phyloP scores from a whole-genome alignment of 371 early-diverging fungal species.

The Syncephalis fuscata region DNA sequence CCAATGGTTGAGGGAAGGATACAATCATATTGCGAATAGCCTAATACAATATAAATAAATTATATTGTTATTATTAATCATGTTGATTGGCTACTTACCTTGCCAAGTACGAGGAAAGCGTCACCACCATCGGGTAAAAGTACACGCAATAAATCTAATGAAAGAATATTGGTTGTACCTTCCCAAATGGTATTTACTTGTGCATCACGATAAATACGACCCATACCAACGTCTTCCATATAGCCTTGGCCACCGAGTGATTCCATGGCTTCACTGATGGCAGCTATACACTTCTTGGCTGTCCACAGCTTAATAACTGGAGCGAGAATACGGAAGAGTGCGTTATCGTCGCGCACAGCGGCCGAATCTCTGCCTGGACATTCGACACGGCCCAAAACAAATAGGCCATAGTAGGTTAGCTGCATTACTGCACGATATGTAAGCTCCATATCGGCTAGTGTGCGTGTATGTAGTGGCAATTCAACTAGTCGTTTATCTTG shows the following conservation, averaged over 20 bases:
- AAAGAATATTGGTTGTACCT: slow-evolving; percentile 47
- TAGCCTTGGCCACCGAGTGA: slow-evolving; percentile 52
- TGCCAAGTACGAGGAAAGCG: slow-evolving; percentile 7
- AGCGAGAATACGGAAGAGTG: slow-evolving; percentile 37
- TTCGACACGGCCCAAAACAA: slow-evolving; percentile 35
- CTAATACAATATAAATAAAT: not conserved
- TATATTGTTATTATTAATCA: no score
- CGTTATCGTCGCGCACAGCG: slow-evolving; percentile 9
- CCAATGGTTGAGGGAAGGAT: not conserved
- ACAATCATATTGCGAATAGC: not conserved
- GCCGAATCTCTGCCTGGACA: not conserved
- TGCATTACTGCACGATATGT: slow-evolving; percentile 28
- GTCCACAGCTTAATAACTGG: slow-evolving; percentile 42
- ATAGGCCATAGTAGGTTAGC: slow-evolving; percentile 28
- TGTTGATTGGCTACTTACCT: not conserved
- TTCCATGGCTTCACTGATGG: slow-evolving; percentile 38
- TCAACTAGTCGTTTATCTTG: slow-evolving; percentile 17
- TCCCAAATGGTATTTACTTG: slow-evolving; percentile 57
- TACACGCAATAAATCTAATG: slow-evolving; percentile 43
- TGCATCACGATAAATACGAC: slow-evolving; percentile 33
- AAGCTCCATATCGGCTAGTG: slow-evolving; percentile 30
- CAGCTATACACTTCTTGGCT: slow-evolving; percentile 24
- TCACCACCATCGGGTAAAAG: slow-evolving; percentile 24
- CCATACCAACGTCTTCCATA: slow-evolving; percentile 51
- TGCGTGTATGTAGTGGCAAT: slow-evolving; percentile 39